These are phyloP conservation scores for Malus sylvestris DNA, from an alignment of 306 rosid genomes.

Conservation along the genomic window DNA sequence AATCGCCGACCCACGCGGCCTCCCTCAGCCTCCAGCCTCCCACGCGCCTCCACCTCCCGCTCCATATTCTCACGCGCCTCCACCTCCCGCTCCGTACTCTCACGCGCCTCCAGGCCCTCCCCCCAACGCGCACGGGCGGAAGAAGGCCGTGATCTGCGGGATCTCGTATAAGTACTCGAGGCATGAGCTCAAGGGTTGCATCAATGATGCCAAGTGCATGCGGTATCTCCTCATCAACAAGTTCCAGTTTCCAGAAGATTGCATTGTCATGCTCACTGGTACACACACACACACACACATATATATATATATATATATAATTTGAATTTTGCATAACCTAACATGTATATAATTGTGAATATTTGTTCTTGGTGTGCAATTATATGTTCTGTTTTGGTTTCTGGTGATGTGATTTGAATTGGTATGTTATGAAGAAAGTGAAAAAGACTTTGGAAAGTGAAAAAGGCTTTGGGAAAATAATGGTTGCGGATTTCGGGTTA, in stretches of 20 bases:
- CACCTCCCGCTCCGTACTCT: slow-evolving; percentile 42
- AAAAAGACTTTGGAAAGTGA: not conserved
- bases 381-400: not conserved
- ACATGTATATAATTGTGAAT: not conserved
- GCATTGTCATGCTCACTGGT: slow-evolving; percentile 95
- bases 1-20: slow-evolving; percentile 59
- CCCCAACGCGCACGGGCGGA: slow-evolving; percentile 68
- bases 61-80: slow-evolving; percentile 18
- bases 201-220: slow-evolving; percentile 95
- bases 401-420: not conserved
- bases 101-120: slow-evolving; percentile 64
- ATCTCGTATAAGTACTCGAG: slow-evolving; percentile 70
- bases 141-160: slow-evolving; percentile 86
- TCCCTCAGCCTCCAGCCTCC: slow-evolving; percentile 28
- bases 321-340: not conserved
- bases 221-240: slow-evolving; percentile 64
- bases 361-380: not conserved
- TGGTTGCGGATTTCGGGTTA: not conserved
- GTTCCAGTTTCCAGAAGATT: slow-evolving; percentile 66
- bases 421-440: not conserved
- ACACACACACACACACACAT: not conserved
- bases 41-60: slow-evolving; percentile 12
- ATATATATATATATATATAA: not conserved
- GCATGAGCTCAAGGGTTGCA: slow-evolving; percentile 90
- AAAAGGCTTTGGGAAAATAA: not conserved